These are phyloP conservation scores for Ganoderma lucidum DNA, from an alignment of 1,284 basidiomycete species.

Conservation along the genomic window DNA sequence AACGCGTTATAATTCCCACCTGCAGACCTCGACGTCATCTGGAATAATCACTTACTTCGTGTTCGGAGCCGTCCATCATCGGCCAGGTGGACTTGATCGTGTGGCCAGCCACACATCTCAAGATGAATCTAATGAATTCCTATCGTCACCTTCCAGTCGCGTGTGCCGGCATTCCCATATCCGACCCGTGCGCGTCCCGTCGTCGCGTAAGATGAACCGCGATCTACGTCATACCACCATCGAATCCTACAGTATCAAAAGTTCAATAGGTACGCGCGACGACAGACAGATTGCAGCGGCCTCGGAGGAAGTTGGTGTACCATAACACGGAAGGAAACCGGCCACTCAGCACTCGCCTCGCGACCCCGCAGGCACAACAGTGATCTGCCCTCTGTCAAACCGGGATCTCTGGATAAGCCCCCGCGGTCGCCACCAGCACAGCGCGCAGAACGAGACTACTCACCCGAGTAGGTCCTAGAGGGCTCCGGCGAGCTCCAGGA, in stretches of 20 bases:
- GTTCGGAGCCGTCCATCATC: not conserved
- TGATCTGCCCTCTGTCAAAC: constrained; percentile 1
- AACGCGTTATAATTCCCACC: not conserved
- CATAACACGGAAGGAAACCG: not conserved
- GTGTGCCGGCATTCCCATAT: not conserved
- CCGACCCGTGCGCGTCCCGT: not conserved
- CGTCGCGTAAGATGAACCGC: not conserved
- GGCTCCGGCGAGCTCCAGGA: constrained; percentile 66
- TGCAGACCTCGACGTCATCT: not conserved
- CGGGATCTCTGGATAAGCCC: not conserved
- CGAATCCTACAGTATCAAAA: not conserved
- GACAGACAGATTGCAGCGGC: no score
- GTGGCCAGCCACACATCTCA: not conserved
- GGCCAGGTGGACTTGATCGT: not conserved
- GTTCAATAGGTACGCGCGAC: not conserved
- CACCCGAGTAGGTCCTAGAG: constrained; percentile 21
- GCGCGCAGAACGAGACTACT: not conserved
- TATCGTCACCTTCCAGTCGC: not conserved
- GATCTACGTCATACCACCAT: not conserved
- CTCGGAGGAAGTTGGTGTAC: not conserved
- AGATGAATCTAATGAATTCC: not conserved
- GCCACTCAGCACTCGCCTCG: constrained; percentile 20
- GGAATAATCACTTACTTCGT: not conserved
- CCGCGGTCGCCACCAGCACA: not conserved
- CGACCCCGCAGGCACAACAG: not conserved